Evolutionary conservation across 2,329 filamentous ascomycete species (phyloP).

Genomic region (Exophiala alcalophila): DNA sequence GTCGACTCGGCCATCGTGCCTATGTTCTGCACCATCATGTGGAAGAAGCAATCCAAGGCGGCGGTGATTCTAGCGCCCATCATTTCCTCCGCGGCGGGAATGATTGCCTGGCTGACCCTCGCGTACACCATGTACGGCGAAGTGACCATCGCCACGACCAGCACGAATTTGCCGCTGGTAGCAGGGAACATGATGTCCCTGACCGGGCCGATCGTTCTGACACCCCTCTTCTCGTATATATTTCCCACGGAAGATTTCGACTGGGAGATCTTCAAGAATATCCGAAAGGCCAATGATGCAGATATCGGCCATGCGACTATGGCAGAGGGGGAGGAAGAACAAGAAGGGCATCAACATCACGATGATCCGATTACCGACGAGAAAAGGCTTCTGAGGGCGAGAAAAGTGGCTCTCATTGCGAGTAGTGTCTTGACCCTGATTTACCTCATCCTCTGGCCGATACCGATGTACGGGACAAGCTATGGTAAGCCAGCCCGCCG

Average conservation of each 20-base stretch:
- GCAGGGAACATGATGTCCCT: not conserved
- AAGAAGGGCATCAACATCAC: no score
- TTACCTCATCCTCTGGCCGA: no score
- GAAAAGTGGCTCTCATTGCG: no score
- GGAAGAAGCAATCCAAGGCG: slow-evolving; percentile 70
- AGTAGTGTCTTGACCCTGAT: no score
- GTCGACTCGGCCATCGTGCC: slow-evolving; percentile 81
- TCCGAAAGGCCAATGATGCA: no score
- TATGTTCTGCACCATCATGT: slow-evolving; percentile 73
- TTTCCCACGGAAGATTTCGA: not conserved
- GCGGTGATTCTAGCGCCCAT: slow-evolving; percentile 68
- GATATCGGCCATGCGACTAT: no score
- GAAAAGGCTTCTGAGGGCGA: no score
- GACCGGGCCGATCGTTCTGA: not conserved
- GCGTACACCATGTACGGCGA: slow-evolving; percentile 67
- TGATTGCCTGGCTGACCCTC: slow-evolving; percentile 79
- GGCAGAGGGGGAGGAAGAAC: no score
- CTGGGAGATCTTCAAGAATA: not conserved
- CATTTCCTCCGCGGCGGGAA: slow-evolving; percentile 63
- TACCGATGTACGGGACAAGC: not conserved
- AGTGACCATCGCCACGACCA: slow-evolving; percentile 50
- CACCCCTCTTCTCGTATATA: slow-evolving; percentile 1
- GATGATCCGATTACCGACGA: no score
- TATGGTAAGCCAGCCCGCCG: not conserved
- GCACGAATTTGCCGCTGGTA: slow-evolving; percentile 71